Evolutionary conservation across 192 early-diverging fungal species (phyloP), one percentile per base, ranked within the genome.

Genomic region (Coemansia sp.): DNA sequence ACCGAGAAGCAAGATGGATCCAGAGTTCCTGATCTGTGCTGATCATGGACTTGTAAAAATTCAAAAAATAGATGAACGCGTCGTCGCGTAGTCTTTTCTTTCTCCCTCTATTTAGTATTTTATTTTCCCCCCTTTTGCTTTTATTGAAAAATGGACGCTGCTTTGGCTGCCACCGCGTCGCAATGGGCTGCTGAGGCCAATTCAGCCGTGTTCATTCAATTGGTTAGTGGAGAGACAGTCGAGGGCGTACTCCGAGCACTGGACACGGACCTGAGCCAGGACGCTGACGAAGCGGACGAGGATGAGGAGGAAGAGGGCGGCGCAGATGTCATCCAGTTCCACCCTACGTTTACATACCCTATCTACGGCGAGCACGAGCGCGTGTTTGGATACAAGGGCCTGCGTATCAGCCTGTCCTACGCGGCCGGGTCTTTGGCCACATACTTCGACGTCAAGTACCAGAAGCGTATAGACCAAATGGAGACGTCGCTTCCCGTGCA

Each of bases 311-410:
- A 70, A 6, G 64, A 53, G 18, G 68, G 66, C 34, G 71, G 79
- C 1, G 74, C 74, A 6, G 79, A 82, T 44, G 66, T 77, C 29
- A 74, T 82, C 62, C 63, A 76, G 67, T 94, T 96, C 78, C 86
- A 89, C 62, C 95, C 95, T 13, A 84, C 82, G 34, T 98, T 90
- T 68, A 94, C 94, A 4, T 95, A 98, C 75, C 89, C 89, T 18
- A 85, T 98, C 29, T 98, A 94, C 82, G 94, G 94, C 9, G 86
- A 91, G 58, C 88, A 95, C 49, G 92, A 97, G 76, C 86, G 88
- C 22, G 86, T 95, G 16, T 95, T 91, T 62, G 96, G 96, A 39
- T 98, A 94, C 82, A 94, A 93, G 76, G 87, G 90, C 40, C 78
- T 97, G 61, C 62, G 72, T 34, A 89, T 95, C 62, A 86, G 90